A percentile compares a stretch with the other conserved stretches of the same genome.
Conservation (phyloP, 305 asterid genomes). For the Fraxinus baroniana region DNA sequence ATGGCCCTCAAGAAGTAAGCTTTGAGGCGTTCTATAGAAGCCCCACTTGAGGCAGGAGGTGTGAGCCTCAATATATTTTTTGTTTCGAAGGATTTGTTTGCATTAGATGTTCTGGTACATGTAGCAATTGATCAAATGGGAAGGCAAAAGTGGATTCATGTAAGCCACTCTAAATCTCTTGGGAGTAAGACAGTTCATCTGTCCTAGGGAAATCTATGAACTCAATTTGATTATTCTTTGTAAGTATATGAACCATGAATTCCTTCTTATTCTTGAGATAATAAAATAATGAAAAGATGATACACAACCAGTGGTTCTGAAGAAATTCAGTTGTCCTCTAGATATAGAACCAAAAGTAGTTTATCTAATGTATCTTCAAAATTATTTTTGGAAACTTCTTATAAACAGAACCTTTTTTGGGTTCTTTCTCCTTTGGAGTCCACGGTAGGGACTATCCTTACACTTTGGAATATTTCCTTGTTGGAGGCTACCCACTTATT, state of each 20-base stretch:
- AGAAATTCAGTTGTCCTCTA: neutral
- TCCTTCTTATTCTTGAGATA: neutral
- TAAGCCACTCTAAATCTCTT: neutral
- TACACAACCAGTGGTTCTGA: neutral
- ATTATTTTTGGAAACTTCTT: neutral
- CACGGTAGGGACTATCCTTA: neutral
- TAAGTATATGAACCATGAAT: neutral
- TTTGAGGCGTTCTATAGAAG: neutral
- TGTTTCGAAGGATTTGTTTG: neutral
- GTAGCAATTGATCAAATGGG: neutral
- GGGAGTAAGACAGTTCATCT: neutral
- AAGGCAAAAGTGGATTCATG: neutral
- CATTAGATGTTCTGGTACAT: neutral
- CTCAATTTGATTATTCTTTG: neutral
- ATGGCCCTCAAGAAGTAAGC: neutral
- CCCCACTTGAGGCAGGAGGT: neutral
- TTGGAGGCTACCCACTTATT: neutral
- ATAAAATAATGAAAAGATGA: neutral
- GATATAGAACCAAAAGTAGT: neutral
- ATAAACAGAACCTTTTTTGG: neutral
- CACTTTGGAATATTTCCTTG: neutral
- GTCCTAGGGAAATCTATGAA: neutral
- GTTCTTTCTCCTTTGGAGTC: constrained; percentile 1
- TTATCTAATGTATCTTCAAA: neutral
- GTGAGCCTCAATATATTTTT: neutral